Conservation (phyloP, 345 rosid species). For the Barbarea vulgaris region DNA sequence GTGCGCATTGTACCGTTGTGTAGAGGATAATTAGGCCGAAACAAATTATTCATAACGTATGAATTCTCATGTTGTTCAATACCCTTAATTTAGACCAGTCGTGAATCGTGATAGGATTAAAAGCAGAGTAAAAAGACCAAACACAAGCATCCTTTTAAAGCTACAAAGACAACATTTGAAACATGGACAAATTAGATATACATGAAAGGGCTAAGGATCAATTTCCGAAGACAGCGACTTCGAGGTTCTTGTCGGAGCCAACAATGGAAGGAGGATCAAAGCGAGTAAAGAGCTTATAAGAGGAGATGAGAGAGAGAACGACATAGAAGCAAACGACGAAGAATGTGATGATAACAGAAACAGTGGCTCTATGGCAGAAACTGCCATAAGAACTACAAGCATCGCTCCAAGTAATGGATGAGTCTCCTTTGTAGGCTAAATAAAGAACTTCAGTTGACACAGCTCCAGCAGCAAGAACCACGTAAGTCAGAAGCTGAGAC, state of each 20-base stretch:
- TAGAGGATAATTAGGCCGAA: not conserved
- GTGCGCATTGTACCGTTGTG: not conserved
- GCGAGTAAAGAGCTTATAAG: slow-evolving; percentile 80
- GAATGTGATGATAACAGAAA: slow-evolving; percentile 67
- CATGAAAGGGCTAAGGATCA: slow-evolving; percentile 8
- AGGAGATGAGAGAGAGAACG: slow-evolving; percentile 66
- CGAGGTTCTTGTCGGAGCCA: slow-evolving; percentile 44
- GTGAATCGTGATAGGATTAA: not conserved
- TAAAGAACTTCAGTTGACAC: slow-evolving; percentile 71
- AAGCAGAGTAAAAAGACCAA: not conserved
- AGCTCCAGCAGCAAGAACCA: slow-evolving; percentile 69
- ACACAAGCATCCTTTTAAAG: slow-evolving; percentile 2
- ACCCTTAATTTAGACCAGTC: not conserved
- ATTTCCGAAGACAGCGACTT: slow-evolving; percentile 46
- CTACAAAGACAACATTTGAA: not conserved
- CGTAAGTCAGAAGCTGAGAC: slow-evolving; percentile 64
- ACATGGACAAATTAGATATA: slow-evolving; percentile 17
- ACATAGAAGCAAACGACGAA: slow-evolving; percentile 50
- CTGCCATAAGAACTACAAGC: slow-evolving; percentile 62
- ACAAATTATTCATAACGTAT: not conserved
- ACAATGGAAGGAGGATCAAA: slow-evolving; percentile 62
- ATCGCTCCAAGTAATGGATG: slow-evolving; percentile 71
- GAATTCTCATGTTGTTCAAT: not conserved
- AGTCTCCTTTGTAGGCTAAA: slow-evolving; percentile 72
- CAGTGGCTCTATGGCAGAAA: slow-evolving; percentile 72